Conservation (phyloP, 352 stramenopile species). For the Blastocystis sp. region DNA sequence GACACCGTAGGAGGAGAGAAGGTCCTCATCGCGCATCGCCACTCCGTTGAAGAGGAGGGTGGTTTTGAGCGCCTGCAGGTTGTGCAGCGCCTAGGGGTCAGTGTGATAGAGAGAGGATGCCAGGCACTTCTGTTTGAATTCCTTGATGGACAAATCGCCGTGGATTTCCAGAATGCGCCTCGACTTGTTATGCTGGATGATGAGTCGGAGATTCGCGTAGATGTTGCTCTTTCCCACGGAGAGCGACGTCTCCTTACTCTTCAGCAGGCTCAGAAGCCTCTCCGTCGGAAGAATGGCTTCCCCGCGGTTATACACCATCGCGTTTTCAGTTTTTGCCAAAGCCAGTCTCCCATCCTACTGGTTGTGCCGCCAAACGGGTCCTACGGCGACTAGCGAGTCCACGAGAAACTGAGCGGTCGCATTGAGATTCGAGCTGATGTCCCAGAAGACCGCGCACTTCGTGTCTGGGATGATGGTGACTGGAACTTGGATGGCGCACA, state of each 20-base stretch:
- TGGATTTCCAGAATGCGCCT: not conserved
- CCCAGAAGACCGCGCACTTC: constrained; percentile 35
- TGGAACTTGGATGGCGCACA: constrained; percentile 48
- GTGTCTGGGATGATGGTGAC: not conserved
- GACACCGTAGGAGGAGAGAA: constrained; percentile 7
- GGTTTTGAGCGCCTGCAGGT: constrained; percentile 28
- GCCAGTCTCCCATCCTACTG: not conserved
- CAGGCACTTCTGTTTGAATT: constrained; percentile 43
- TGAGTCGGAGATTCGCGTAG: constrained; percentile 29
- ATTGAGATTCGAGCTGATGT: constrained; percentile 53
- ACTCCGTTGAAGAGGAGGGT: constrained; percentile 26
- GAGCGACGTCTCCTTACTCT: not conserved
- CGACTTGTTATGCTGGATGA: constrained; percentile 49
- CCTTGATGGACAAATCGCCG: not conserved
- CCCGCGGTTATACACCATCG: not conserved
- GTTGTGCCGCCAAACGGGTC: not conserved
- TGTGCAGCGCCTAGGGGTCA: not conserved
- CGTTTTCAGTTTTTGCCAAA: not conserved
- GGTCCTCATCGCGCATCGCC: not conserved
- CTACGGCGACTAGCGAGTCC: not conserved
- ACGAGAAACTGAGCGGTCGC: constrained; percentile 53
- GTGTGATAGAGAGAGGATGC: not conserved
- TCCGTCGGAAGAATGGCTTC: not conserved
- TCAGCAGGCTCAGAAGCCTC: constrained; percentile 3
- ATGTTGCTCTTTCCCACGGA: not conserved